A percentile compares a stretch with the other conserved stretches of the same genome.
phyloP scores from a whole-genome alignment of 108 stramenopile species.

The Pseudonitzschia delicatissima region DNA sequence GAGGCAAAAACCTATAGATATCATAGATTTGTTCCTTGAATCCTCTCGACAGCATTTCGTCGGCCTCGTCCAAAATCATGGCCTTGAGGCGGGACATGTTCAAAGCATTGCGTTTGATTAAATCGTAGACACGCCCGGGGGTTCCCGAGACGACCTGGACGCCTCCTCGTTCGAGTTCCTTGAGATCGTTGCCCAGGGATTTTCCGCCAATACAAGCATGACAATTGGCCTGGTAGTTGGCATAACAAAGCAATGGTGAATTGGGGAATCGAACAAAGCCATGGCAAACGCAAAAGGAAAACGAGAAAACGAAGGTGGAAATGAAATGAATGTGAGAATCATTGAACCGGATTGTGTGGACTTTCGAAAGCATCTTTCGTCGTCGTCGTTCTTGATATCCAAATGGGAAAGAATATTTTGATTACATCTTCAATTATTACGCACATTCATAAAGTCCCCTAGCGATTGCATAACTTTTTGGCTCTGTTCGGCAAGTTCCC shows the following conservation, averaged over 20 bases:
- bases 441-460: conserved; percentile 97
- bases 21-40: conserved; percentile 99
- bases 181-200: conserved; percentile 91
- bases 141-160: conserved; percentile 97
- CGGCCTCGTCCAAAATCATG: conserved; percentile 98
- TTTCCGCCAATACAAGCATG: conserved; percentile 98
- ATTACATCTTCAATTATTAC: conserved; percentile 4
- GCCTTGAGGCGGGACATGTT: conserved; percentile 77
- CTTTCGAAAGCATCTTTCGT: no score
- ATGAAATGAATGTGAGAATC: no score
- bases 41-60: conserved; percentile 96
- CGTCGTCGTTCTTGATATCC: no score
- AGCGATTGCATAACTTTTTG: conserved; percentile 88
- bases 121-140: conserved; percentile 97
- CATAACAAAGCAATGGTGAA: neutral
- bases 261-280: neutral
- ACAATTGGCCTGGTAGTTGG: conserved; percentile 56
- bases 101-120: conserved; percentile 92
- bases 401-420: no score
- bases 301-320: no score
- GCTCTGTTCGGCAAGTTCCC: conserved; percentile 98
- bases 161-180: conserved; percentile 82
- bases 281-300: neutral
- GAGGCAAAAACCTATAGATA: conserved; percentile 95
- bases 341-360: no score